These are phyloP conservation scores for Pseudogymnoascus sp. DNA, from an alignment of 2,329 filamentous ascomycete genomes.

Conservation along the genomic window DNA sequence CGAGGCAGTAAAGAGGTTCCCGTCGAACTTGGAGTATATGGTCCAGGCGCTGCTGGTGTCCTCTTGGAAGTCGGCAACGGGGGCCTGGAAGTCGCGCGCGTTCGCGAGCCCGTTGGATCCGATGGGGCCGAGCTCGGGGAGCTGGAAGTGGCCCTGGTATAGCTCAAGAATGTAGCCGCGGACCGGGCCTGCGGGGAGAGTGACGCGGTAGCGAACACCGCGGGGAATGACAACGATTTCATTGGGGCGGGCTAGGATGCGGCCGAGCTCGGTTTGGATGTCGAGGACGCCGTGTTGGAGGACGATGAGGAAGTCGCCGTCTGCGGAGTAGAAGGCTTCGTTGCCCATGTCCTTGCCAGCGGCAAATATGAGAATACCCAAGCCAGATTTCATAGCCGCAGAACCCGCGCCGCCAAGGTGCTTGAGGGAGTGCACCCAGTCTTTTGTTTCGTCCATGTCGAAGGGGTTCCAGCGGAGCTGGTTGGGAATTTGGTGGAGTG, in stretches of 20 bases:
- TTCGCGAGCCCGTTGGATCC: slow-evolving; percentile 70
- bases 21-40: slow-evolving; percentile 58
- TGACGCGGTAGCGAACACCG: slow-evolving; percentile 65
- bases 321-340: slow-evolving; percentile 75
- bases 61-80: slow-evolving; percentile 60
- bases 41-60: slow-evolving; percentile 40
- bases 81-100: slow-evolving; percentile 65
- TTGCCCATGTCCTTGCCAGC: slow-evolving; percentile 70
- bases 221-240: slow-evolving; percentile 72
- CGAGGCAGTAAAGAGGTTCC: slow-evolving; percentile 54
- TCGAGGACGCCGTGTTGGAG: slow-evolving; percentile 66
- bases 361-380: slow-evolving; percentile 75
- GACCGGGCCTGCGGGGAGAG: slow-evolving; percentile 51
- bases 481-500: slow-evolving; percentile 67
- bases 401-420: slow-evolving; percentile 73
- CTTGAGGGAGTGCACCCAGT: slow-evolving; percentile 53
- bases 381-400: slow-evolving; percentile 66
- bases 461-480: slow-evolving; percentile 70
- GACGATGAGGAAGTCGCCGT: slow-evolving; percentile 71
- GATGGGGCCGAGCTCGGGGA: slow-evolving; percentile 66
- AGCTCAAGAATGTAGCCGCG: slow-evolving; percentile 70
- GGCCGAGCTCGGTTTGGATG: slow-evolving; percentile 69
- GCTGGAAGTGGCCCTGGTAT: slow-evolving; percentile 62
- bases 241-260: slow-evolving; percentile 65
- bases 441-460: slow-evolving; percentile 59